Percentiles rank a stretch among this genome's conserved stretches.
These are phyloP conservation scores for Neoconidiobolus thromboides DNA, from an alignment of 371 early-diverging fungal genomes.

Conservation along the genomic window DNA sequence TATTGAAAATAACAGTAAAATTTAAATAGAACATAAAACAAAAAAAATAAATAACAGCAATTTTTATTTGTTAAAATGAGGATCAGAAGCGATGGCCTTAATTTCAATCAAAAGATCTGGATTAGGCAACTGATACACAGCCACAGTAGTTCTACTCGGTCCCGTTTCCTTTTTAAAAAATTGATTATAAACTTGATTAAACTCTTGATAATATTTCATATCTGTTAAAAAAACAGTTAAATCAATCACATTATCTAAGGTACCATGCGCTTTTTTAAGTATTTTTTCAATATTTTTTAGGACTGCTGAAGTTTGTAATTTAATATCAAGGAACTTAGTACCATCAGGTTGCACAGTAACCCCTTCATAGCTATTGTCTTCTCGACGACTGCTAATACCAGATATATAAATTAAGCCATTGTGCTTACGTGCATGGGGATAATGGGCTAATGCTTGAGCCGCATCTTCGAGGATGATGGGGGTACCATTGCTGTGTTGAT, in stretches of 20 bases:
- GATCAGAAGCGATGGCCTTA: slow-evolving; percentile 19
- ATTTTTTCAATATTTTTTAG: slow-evolving; percentile 37
- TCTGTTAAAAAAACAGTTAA: slow-evolving; percentile 43
- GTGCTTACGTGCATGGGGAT: slow-evolving; percentile 37
- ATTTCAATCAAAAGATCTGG: slow-evolving; percentile 30
- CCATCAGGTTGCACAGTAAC: slow-evolving; percentile 26
- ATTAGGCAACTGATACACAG: slow-evolving; percentile 23
- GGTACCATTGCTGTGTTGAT: slow-evolving; percentile 18
- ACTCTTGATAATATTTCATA: slow-evolving; percentile 38
- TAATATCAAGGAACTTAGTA: slow-evolving; percentile 28
- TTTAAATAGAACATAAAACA: no score
- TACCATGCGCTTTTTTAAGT: slow-evolving; percentile 22
- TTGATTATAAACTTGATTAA: slow-evolving; percentile 36
- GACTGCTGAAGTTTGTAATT: slow-evolving; percentile 33
- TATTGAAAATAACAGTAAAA: no score
- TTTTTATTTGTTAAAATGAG: neutral
- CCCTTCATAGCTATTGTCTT: slow-evolving; percentile 34
- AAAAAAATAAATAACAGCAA: no score
- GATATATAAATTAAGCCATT: slow-evolving; percentile 34
- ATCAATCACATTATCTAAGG: slow-evolving; percentile 31
- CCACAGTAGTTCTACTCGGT: slow-evolving; percentile 28
- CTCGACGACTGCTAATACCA: slow-evolving; percentile 32
- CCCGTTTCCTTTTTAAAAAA: slow-evolving; percentile 25
- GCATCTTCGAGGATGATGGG: slow-evolving; percentile 23
- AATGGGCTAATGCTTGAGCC: slow-evolving; percentile 39